Evolutionary conservation across 208 protist species (phyloP).

Genomic region (Leptomonas pyrrhocoris): DNA sequence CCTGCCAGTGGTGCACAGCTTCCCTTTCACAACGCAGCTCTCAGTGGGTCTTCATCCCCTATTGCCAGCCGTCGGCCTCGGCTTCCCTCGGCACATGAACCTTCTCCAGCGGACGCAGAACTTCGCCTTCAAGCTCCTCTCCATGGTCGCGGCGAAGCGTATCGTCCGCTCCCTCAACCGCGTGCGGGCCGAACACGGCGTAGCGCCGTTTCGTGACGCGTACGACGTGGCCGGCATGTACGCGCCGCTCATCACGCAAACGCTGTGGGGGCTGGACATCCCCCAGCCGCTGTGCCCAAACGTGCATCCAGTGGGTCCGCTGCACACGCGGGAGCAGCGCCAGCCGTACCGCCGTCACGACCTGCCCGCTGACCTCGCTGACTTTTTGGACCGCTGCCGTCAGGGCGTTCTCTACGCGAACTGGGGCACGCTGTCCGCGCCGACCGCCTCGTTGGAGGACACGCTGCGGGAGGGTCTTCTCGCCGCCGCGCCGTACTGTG

Average conservation of each 20-base stretch:
- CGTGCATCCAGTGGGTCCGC: constrained; percentile 49
- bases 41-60: constrained; percentile 39
- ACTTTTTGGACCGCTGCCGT: constrained; percentile 44
- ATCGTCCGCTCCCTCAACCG: constrained; percentile 34
- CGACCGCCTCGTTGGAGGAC: constrained; percentile 16
- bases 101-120: constrained; percentile 27
- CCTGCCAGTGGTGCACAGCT: constrained; percentile 41
- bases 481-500: constrained; percentile 38
- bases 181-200: constrained; percentile 22
- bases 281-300: constrained; percentile 61
- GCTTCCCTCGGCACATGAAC: constrained; percentile 41
- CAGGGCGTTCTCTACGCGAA: constrained; percentile 58
- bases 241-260: constrained; percentile 40
- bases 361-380: constrained; percentile 18
- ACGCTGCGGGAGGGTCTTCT: constrained; percentile 36
- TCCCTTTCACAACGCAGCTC: constrained; percentile 47
- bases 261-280: constrained; percentile 56
- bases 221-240: constrained; percentile 51
- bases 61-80: constrained; percentile 46
- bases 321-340: constrained; percentile 40
- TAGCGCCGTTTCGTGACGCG: constrained; percentile 27
- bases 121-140: constrained; percentile 30
- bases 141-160: background rate
- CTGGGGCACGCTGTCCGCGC: constrained; percentile 46
- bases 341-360: constrained; percentile 20